Base-by-base conservation (phyloP, 1,284 basidiomycete genomes). In the Phaffia rhodozyma region DNA sequence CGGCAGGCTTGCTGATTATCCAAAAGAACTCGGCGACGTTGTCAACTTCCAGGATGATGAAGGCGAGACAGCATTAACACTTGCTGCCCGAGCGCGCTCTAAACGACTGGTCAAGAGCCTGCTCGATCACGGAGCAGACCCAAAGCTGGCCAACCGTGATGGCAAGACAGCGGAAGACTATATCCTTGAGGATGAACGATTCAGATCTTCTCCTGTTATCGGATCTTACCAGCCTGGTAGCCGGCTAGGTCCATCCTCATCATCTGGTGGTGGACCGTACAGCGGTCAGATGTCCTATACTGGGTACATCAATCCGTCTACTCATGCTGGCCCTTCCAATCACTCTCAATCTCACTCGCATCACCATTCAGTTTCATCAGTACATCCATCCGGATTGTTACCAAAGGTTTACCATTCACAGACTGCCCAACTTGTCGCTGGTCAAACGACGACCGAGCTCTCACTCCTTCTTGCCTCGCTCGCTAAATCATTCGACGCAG, bases 1-100 rank as follows among this genome's bases (percentile, higher is more conserved):
- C 63, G 82, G 80, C 55, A 84, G 93, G 53, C 81, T 99, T 23
- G 81, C 88, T n/a, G 92, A 97, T 72, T 99, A 91, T 76, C 93
- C 94, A 2, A 88, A 89, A 70, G 96, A 99, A 75, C 79, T 99
- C 21, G 91, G 92, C 48, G 96, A 99, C 73, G 92, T 99, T 58
- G 91, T 99, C 77, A 99, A 99, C 74, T 98, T 98, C 76, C 96
- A 96, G 75, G 96, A 98, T 74, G 92, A 97, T 73, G 96, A 99
- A 70, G 94, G 94, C 43, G 96, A 99, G 78, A 97, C 96, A 18
- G 91, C 96, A 13, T 78, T 99, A 65, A 98, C 96, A 1, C 85
- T 99, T 80, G 94, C 96, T 29, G 96, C 96, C 5, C 83, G 96
- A 48, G 97, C 94, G 71, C 80, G 96, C 63, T 93, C 89, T 75